phyloP scores from a whole-genome alignment of 1,284 basidiomycete genomes.

The Ustilago bromivora region DNA sequence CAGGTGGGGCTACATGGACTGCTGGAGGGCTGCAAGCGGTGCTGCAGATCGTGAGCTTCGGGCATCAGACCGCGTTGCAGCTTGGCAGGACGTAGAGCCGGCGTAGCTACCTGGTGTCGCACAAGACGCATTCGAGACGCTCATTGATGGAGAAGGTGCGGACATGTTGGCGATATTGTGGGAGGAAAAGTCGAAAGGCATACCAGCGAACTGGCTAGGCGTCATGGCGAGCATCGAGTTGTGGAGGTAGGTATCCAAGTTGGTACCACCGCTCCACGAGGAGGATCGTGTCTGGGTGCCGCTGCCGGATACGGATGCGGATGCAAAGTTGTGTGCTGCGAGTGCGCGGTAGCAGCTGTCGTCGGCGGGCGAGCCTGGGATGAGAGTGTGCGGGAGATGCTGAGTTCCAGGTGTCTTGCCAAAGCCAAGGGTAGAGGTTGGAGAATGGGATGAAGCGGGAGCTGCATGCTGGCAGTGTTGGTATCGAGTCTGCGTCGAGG shows the following conservation, averaged over 20 bases:
- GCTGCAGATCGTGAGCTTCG: conserved; percentile 21
- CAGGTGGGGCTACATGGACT: conserved; percentile 6
- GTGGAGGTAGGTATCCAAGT: conserved; percentile 45
- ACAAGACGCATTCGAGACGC: conserved; percentile 26
- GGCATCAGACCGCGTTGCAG: conserved; percentile 19
- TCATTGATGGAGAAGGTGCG: conserved; percentile 29
- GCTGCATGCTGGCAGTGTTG: conserved; percentile 5
- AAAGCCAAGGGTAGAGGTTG: conserved; percentile 14
- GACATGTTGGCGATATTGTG: conserved; percentile 23
- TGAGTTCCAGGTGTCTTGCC: conserved; percentile 14
- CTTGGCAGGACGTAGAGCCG: conserved; percentile 37
- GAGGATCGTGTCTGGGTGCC: conserved; percentile 39
- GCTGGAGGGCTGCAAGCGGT: conserved; percentile 19
- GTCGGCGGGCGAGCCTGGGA: conserved; percentile 16
- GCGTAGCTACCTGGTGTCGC: conserved; percentile 38
- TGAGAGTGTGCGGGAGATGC: conserved; percentile 10
- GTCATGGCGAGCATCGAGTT: conserved; percentile 46
- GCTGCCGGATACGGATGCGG: neutral
- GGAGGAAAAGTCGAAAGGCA: conserved; percentile 39
- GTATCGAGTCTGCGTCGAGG: neutral
- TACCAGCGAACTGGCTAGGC: conserved; percentile 22
- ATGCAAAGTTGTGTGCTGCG: conserved; percentile 27
- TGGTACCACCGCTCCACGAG: conserved; percentile 34
- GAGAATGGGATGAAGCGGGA: conserved; percentile 18
- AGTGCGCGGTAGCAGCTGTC: conserved; percentile 42